Base-by-base conservation (phyloP, 208 protist genomes). In the Leishmania major region DNA sequence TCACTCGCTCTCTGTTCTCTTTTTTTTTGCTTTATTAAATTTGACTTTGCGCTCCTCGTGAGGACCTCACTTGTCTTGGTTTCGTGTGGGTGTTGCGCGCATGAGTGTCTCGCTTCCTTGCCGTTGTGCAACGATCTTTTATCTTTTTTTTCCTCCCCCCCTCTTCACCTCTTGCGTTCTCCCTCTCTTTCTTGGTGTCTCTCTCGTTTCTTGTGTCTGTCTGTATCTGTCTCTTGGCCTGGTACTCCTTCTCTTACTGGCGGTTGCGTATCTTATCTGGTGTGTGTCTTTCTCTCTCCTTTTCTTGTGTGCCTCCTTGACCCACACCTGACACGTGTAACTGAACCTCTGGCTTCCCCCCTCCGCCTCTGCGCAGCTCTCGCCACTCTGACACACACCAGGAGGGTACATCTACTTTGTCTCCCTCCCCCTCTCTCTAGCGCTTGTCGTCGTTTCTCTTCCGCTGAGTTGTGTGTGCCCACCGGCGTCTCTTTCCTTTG, bases 101-200 rank as follows among this genome's bases (percentile, higher is more conserved):
- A 71, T 64, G 66, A 43, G 15, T 71, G 35, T 28, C 66, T 43
- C 66, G 31, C 37, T 35, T 10, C 28, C 47, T 57, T 17, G 47
- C 28, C 71, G 13, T 13, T 59, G 17, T 57, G 25, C 28, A 69
- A 47, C 10, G 37, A 47, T 62, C 35, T 49, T 49, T 77, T 28
- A 4, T 70, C 37, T 62, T 3, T 64, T 40, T 45, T 45, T 45
- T 45, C n/a, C n/a, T 40, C 66, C 37, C 57, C 40, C 37, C 49
- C 37, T 37, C 78, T 60, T 51, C 49, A 64, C n/a, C 47, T 60
- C 25, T 37, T 19, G 17, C 43, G 4, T 76, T 43, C 49, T 76
- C 77, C 51, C 60, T 51, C 35, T 75, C 31, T 62, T 35, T 83
- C 72, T 83, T 25, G 37, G 28, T 22, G 25, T 19, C 45, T 53